These are phyloP conservation scores for Saxophila tyrrhenica DNA, from an alignment of 495 filamentous ascomycete species.

Conservation along the genomic window DNA sequence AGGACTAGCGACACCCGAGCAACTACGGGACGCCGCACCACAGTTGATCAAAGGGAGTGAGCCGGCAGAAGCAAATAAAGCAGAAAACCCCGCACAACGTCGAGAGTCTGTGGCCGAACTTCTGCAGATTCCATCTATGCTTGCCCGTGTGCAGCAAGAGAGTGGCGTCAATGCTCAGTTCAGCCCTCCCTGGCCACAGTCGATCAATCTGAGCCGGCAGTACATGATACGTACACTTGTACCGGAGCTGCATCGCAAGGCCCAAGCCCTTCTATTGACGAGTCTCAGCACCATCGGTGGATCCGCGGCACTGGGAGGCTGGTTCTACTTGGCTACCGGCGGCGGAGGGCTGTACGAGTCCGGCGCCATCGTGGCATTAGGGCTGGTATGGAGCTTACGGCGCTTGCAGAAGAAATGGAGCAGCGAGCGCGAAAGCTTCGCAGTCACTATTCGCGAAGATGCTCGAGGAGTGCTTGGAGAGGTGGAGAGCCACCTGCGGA, in stretches of 20 bases:
- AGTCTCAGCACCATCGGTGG: slow-evolving; percentile 56
- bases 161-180: slow-evolving; percentile 14
- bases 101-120: not conserved
- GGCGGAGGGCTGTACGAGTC: slow-evolving; percentile 57
- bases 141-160: slow-evolving; percentile 13
- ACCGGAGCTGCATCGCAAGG: slow-evolving; percentile 65
- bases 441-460: slow-evolving; percentile 65
- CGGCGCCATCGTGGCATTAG: slow-evolving; percentile 66
- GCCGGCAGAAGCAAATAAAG: not conserved
- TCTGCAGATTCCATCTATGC: slow-evolving; percentile 1
- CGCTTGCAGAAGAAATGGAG: slow-evolving; percentile 76
- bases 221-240: slow-evolving; percentile 50
- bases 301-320: slow-evolving; percentile 50
- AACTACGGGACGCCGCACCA: slow-evolving; percentile 11
- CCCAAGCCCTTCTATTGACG: slow-evolving; percentile 66
- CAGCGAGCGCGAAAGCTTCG: slow-evolving; percentile 54
- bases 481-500: slow-evolving; percentile 53
- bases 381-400: slow-evolving; percentile 58
- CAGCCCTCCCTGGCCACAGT: slow-evolving; percentile 30
- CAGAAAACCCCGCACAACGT: not conserved
- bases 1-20: slow-evolving; percentile 33
- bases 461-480: slow-evolving; percentile 61
- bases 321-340: slow-evolving; percentile 54
- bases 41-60: not conserved
- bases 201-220: slow-evolving; percentile 47